Evolutionary conservation across 257 asterid species (phyloP), one percentile per base, ranked within the genome.

Genomic region (Jacaranda copaia): DNA sequence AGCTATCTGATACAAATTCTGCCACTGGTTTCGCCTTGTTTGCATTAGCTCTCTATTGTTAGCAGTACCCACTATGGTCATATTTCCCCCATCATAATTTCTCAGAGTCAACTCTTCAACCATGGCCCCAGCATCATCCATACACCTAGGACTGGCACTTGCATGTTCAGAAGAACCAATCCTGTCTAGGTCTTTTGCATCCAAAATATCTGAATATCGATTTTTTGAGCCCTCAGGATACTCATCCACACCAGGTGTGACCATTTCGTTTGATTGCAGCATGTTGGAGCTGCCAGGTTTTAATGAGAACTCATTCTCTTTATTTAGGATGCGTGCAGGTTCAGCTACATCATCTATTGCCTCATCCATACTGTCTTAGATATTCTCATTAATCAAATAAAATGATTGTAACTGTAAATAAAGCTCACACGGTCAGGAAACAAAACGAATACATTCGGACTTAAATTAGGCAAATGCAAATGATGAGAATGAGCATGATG

Each of bases 81-180:
- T 68, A 68, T 85, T 94, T 73, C 83, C 92, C 1, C 89, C 89
- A 72, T 86, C 88, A 64, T 87, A 89, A 78, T 84, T 89, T 85
- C 85, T 84, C 72, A 92, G 73, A 39, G 95, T 91, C 88, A 94
- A 79, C 82, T 92, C 98, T 80, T 88, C 94, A 75, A 92, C 96
- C 87, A 85, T 89, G 79, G 76, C 73, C 67, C 93, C 94, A 48
- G 94, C 72, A 79, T 86, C 87, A 82, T 93, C 90, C 84, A 81
- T 78, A 74, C 96, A 89, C 71, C 79, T 96, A 38, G 98, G 96
- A 81, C 98, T 92, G 58, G 88, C 91, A 83, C 96, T 87, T 53
- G 97, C 97, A 75, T 84, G 92, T 79, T 87, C 99, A 56, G 98
- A 95, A 67, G 94, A 90, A 84, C 88, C 94, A 62, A 91, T 82